Evolutionary conservation across 2,329 filamentous ascomycete genomes (phyloP).

Genomic region (Arthrinium phaeospermum): DNA sequence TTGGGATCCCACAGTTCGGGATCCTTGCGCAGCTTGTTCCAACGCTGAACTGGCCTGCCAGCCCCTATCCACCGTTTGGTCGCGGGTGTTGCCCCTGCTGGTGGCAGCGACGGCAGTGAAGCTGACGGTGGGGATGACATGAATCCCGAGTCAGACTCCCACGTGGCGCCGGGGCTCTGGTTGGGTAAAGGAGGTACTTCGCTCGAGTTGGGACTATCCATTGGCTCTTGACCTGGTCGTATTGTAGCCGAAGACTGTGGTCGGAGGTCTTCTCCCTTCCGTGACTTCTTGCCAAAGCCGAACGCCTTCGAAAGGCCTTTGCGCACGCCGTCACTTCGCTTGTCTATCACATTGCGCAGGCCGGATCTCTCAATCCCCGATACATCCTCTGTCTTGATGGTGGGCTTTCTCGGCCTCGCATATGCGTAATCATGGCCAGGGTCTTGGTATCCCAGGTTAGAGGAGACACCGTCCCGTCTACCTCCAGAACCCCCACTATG

Average conservation of each 20-base stretch:
- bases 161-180: slow-evolving; percentile 24
- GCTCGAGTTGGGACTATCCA: slow-evolving; percentile 32
- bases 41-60: slow-evolving; percentile 54
- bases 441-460: slow-evolving; percentile 31
- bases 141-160: slow-evolving; percentile 33
- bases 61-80: slow-evolving; percentile 61
- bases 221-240: slow-evolving; percentile 34
- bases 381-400: slow-evolving; percentile 55
- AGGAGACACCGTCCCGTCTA: slow-evolving; percentile 35
- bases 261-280: slow-evolving; percentile 34
- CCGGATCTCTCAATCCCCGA: slow-evolving; percentile 62
- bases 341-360: slow-evolving; percentile 57
- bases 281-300: slow-evolving; percentile 56
- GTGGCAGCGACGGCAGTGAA: slow-evolving; percentile 49
- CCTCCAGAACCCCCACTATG: slow-evolving; percentile 46
- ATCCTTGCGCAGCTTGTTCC: slow-evolving; percentile 65
- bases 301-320: slow-evolving; percentile 61
- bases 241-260: slow-evolving; percentile 47
- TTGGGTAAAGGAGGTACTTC: slow-evolving; percentile 31
- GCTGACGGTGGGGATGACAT: slow-evolving; percentile 48
- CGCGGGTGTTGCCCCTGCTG: slow-evolving; percentile 39
- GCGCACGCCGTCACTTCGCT: slow-evolving; percentile 60
- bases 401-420: slow-evolving; percentile 48
- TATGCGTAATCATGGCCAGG: slow-evolving; percentile 52
- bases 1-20: slow-evolving; percentile 66